A percentile compares a stretch with the other conserved stretches of the same genome.
phyloP scores from a whole-genome alignment of 768 basidiomycete species.

The Podaxis pistillaris region DNA sequence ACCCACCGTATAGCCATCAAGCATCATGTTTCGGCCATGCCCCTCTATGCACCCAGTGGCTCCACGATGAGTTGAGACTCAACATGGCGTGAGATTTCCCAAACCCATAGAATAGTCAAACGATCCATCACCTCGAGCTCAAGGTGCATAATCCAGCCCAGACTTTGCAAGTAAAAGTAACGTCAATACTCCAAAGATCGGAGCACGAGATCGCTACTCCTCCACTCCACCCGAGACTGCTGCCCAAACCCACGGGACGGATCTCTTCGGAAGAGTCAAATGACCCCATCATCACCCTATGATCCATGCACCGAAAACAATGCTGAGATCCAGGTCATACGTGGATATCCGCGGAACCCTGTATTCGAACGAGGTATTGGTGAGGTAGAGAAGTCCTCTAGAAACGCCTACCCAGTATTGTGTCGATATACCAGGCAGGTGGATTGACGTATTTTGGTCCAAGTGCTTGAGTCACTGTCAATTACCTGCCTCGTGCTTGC shows the following conservation, averaged over 20 bases:
- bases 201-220: background rate
- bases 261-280: slow-evolving; percentile 1
- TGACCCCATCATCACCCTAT: background rate
- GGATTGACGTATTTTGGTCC: background rate
- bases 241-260: slow-evolving; percentile 2
- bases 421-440: background rate
- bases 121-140: background rate
- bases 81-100: no score
- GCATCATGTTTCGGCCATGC: no score
- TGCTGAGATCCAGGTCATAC: background rate
- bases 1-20: no score
- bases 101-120: no score
- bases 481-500: background rate
- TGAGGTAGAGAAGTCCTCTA: background rate
- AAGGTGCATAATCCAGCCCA: no score
- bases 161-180: background rate
- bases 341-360: slow-evolving; percentile 3
- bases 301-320: background rate
- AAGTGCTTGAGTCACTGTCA: slow-evolving; percentile 5
- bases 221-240: background rate
- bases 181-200: background rate
- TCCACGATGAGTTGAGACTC: no score
- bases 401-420: background rate
- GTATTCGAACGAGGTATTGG: background rate
- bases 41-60: no score